Conservation (phyloP, 2,329 filamentous ascomycete genomes). For the Fusarium illudens region DNA sequence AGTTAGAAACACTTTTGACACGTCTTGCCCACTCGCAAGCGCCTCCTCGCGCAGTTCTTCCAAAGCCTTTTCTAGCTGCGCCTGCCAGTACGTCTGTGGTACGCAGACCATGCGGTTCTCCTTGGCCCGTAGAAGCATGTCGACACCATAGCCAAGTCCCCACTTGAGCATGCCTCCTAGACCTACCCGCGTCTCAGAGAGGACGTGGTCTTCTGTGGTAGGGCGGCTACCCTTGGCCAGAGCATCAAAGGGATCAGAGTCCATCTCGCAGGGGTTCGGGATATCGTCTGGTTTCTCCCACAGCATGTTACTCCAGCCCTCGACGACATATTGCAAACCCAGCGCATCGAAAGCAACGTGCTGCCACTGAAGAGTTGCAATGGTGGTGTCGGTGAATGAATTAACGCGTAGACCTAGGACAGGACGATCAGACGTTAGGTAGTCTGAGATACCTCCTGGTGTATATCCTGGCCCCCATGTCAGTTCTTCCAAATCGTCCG, state of each 20-base stretch:
- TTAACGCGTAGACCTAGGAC: slow-evolving; percentile 10
- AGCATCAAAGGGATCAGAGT: slow-evolving; percentile 14
- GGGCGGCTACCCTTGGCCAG: slow-evolving; percentile 11
- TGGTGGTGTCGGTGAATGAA: slow-evolving; percentile 19
- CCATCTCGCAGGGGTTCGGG: not conserved
- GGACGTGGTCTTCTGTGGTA: slow-evolving; percentile 2
- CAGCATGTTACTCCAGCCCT: slow-evolving; percentile 11
- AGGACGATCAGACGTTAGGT: slow-evolving; percentile 7
- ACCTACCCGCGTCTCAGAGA: not conserved
- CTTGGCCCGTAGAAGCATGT: slow-evolving; percentile 1
- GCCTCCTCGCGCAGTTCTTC: not conserved
- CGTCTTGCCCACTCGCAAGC: not conserved
- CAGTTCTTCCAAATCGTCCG: slow-evolving; percentile 15
- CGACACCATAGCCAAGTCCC: slow-evolving; percentile 12
- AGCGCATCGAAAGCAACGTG: slow-evolving; percentile 15
- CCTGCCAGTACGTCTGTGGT: slow-evolving; percentile 9
- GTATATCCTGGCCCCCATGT: slow-evolving; percentile 13
- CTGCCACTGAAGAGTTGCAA: slow-evolving; percentile 9
- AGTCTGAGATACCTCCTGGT: slow-evolving; percentile 11
- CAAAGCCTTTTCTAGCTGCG: slow-evolving; percentile 1
- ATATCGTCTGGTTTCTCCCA: slow-evolving; percentile 9
- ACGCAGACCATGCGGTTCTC: slow-evolving; percentile 23
- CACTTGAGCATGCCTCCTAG: not conserved
- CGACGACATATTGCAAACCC: not conserved
- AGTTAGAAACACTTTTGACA: slow-evolving; percentile 10